phyloP scores from a whole-genome alignment of 1,284 basidiomycete genomes.

The Moesziomyces sp. region DNA sequence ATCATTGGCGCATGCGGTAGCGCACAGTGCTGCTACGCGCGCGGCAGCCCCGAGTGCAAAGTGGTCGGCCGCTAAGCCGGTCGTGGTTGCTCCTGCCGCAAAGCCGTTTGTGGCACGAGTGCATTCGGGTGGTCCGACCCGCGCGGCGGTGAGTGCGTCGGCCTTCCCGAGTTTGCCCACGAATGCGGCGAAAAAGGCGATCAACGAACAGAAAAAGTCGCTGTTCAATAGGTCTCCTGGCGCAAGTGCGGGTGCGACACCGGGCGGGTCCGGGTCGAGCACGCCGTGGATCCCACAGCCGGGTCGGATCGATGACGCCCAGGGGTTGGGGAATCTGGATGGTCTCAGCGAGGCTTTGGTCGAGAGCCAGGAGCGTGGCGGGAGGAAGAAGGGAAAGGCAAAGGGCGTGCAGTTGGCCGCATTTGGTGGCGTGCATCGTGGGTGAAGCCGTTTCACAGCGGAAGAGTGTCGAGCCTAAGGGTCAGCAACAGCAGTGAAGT shows the following conservation, averaged over 20 bases:
- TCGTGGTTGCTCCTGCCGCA: not conserved
- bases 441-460: slow-evolving; percentile 4
- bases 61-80: slow-evolving; percentile 10
- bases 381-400: slow-evolving; percentile 48
- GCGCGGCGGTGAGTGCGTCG: slow-evolving; percentile 15
- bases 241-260: not conserved
- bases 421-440: slow-evolving; percentile 54
- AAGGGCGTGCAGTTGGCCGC: slow-evolving; percentile 51
- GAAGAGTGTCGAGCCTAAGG: too few relatives aligned
- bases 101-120: slow-evolving; percentile 36
- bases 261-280: slow-evolving; percentile 8
- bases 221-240: slow-evolving; percentile 26
- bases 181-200: slow-evolving; percentile 36
- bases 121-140: not conserved
- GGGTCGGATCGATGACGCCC: slow-evolving; percentile 21
- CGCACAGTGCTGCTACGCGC: slow-evolving; percentile 18
- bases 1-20: slow-evolving; percentile 49
- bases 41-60: slow-evolving; percentile 7
- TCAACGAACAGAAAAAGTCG: slow-evolving; percentile 59
- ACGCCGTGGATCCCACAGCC: slow-evolving; percentile 28
- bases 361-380: slow-evolving; percentile 6
- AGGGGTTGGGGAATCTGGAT: slow-evolving; percentile 11
- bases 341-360: slow-evolving; percentile 31
- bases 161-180: slow-evolving; percentile 59
- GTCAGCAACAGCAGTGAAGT: too few relatives aligned